Base-by-base conservation (phyloP, 2,329 filamentous ascomycete genomes). In the Lecanicillium sp. region DNA sequence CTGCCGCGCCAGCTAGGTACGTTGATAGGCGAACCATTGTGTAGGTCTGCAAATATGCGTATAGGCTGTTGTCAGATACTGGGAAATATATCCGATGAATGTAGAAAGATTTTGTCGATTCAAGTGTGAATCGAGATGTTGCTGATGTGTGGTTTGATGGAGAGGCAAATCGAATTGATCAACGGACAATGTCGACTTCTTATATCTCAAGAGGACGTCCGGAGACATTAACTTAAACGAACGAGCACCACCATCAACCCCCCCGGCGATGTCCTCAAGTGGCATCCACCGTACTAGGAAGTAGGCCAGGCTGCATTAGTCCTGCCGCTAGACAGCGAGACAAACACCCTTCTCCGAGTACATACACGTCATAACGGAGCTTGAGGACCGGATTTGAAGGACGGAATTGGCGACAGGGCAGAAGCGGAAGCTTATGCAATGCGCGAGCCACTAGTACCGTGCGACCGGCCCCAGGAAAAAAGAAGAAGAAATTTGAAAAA, bases 11-110 rank as follows among this genome's bases (percentile, higher is more conserved):
- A 19, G 37, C 17, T 21, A 42, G 24, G 7, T 15, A 43, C 10
- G 5, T 48, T 15, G 23, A 23, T n/a, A 42, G n/a, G 24, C 45
- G 20, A 23, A 48, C 38, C 45, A 48, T 48, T 27, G 17, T 20
- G n/a, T n/a, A n/a, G n/a, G n/a, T n/a, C n/a, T n/a, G n/a, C n/a
- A n/a, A n/a, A n/a, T n/a, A n/a, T n/a, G n/a, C n/a, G n/a, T n/a
- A n/a, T n/a, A n/a, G n/a, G n/a, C n/a, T n/a, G n/a, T n/a, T n/a
- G n/a, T n/a, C n/a, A n/a, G n/a, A n/a, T n/a, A n/a, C n/a, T n/a
- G n/a, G n/a, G n/a, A n/a, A n/a, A n/a, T n/a, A n/a, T n/a, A n/a
- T n/a, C n/a, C n/a, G n/a, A n/a, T n/a, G n/a, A n/a, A n/a, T n/a
- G n/a, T 29, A 12, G 26, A 29, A 29, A 7, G 26, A 29, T 7